Percentiles rank a stretch among this genome's conserved stretches.
These are phyloP conservation scores for Populus alba DNA, from an alignment of 345 rosid species.

Conservation along the genomic window DNA sequence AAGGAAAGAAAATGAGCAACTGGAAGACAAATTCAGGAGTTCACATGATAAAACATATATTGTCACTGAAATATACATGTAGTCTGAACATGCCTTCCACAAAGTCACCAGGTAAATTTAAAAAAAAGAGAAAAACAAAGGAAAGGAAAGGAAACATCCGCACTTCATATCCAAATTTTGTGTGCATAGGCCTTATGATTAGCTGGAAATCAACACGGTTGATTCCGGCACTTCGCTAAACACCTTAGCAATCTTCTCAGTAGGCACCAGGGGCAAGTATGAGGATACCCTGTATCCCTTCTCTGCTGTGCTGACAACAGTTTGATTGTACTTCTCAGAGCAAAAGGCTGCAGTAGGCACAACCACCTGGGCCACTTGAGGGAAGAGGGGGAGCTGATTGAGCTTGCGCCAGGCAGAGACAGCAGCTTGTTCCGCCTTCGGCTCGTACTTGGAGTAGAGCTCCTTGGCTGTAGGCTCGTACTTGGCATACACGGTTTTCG, in stretches of 20 bases:
- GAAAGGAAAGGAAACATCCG: too few relatives aligned
- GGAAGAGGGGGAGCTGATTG: conserved; percentile 76
- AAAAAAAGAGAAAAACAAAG: too few relatives aligned
- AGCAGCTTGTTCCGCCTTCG: conserved; percentile 75
- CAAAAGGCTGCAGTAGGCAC: conserved; percentile 80
- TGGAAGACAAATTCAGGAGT: background rate
- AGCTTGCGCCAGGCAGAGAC: conserved; percentile 80
- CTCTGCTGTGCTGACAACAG: conserved; percentile 61
- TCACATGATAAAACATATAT: background rate
- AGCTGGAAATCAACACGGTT: conserved; percentile 37
- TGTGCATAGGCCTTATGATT: background rate
- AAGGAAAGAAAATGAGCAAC: background rate
- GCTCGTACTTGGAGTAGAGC: conserved; percentile 70
- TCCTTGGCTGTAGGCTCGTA: conserved; percentile 72
- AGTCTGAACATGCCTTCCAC: background rate
- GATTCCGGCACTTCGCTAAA: conserved; percentile 39
- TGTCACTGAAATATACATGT: background rate
- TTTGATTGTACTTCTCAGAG: conserved; percentile 75
- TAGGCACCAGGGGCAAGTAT: conserved; percentile 81
- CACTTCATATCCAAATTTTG: background rate
- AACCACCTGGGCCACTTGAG: conserved; percentile 65
- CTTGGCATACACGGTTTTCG: conserved; percentile 54
- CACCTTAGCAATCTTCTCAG: conserved; percentile 71
- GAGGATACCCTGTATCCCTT: conserved; percentile 75
- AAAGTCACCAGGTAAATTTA: background rate